Base-by-base conservation (phyloP, 306 rosid species). In the peach (Prunus persica) region DNA sequence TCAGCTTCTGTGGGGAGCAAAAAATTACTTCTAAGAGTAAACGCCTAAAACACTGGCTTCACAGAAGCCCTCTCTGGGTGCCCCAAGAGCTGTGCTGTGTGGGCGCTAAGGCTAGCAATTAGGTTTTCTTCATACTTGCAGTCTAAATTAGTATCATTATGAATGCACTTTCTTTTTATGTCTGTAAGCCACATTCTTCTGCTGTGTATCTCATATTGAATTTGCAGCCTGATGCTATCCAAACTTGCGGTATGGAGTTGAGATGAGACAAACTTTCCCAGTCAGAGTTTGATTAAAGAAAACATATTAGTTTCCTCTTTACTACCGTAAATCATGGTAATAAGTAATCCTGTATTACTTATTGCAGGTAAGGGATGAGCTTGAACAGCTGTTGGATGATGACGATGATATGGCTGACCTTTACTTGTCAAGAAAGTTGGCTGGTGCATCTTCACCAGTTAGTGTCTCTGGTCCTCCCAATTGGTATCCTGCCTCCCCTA, bases 341-440 rank as follows among this genome's bases (percentile, higher is more conserved):
- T 64, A 16, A 34, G 27, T 58, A 52, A 51, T 22, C 11, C 16
- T 32, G 11, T 18, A n/a, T 74, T 34, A 7, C 70, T 18, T 58
- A 43, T 72, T 81, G 41, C 55, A 91, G 97, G 91, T 91, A 52
- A 87, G 97, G 83, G 99, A 95, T 67, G 99, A 90, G 73, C 97
- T 92, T 54, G 99, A 92, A 69, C 99, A 95, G 82, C 86, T 95
- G 76, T 88, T 90, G 79, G 97, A 92, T 65, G 99, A 95, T 58
- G 99, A 95, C 0, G 99, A 92, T 34, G 97, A 95, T 77, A 92
- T 92, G 99, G 97, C 99, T 46, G 99, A 92, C 74, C 96, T 95
- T 41, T 95, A 95, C 88, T 84, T 95, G 79, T 88, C 97, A 49
- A 90, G 99, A 88, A 95, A 95, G 81, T 75, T 89, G 76, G 86